Evolutionary conservation across 2,329 filamentous ascomycete species (phyloP).

Genomic region (Teratosphaeria gauchensis): DNA sequence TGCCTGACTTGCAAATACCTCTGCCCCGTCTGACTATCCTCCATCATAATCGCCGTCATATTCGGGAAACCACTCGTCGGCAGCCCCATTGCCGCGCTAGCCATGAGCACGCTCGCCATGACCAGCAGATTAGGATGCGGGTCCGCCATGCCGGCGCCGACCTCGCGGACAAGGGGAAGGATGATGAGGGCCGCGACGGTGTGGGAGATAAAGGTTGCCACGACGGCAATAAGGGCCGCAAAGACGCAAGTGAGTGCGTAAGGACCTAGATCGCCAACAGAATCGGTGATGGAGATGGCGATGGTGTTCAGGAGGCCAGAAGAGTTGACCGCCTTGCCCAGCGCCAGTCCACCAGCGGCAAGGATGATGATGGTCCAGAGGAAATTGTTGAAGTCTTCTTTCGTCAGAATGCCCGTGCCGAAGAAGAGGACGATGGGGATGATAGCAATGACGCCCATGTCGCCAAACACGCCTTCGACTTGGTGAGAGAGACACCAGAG

Average conservation of each 20-base stretch:
- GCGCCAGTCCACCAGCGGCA: constrained; percentile 80
- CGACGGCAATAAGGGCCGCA: constrained; percentile 70
- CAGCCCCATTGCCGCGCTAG: constrained; percentile 91
- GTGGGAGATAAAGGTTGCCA: constrained; percentile 96
- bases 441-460: constrained; percentile 97
- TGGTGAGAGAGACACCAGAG: constrained; percentile 92
- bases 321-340: constrained; percentile 89
- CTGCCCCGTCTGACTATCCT: constrained; percentile 81
- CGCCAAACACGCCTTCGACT: constrained; percentile 77
- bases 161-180: constrained; percentile 76
- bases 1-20: constrained; percentile 87
- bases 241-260: constrained; percentile 86
- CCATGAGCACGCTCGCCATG: constrained; percentile 94
- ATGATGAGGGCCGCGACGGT: constrained; percentile 95
- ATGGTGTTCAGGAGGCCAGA: constrained; percentile 88
- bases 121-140: constrained; percentile 91
- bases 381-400: constrained; percentile 99
- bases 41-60: constrained; percentile 99
- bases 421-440: constrained; percentile 95
- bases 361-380: constrained; percentile 99
- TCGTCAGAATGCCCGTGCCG: constrained; percentile 88
- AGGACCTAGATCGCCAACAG: constrained; percentile 67
- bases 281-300: constrained; percentile 62
- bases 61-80: constrained; percentile 96
- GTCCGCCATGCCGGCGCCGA: constrained; percentile 75